Evolutionary conservation across 768 basidiomycete genomes (phyloP).

Genomic region (Russula dissimulans): DNA sequence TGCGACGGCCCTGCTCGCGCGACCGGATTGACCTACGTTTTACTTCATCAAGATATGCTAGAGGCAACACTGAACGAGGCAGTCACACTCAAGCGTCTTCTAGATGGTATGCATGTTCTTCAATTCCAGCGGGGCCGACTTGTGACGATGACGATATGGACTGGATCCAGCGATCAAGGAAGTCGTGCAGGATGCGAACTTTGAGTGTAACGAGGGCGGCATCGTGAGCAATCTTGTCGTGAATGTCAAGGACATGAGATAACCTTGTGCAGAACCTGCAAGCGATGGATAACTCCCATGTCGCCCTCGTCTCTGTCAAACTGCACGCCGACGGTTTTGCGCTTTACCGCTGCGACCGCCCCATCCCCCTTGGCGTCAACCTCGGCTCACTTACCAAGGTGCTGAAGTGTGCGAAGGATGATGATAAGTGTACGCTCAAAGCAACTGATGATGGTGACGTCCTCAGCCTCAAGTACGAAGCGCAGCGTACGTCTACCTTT

Average conservation of each 20-base stretch:
- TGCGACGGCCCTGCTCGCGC: no score
- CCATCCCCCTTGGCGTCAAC: conserved; percentile 87
- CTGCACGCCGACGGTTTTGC: conserved; percentile 74
- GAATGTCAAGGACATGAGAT: not conserved
- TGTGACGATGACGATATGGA: not conserved
- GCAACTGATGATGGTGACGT: conserved; percentile 87
- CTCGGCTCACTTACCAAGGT: conserved; percentile 87
- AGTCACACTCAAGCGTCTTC: conserved; percentile 80
- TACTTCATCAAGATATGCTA: conserved; percentile 43
- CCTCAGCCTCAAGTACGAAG: conserved; percentile 83
- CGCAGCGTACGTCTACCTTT: conserved; percentile 52
- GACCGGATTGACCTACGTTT: not conserved
- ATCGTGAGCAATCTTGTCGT: conserved; percentile 42
- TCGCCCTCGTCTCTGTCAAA: conserved; percentile 88
- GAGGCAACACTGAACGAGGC: conserved; percentile 91
- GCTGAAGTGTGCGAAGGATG: conserved; percentile 93
- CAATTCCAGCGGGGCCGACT: not conserved
- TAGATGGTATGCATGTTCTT: conserved; percentile 62
- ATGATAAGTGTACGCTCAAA: conserved; percentile 85
- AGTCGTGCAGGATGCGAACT: conserved; percentile 94
- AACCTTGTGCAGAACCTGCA: conserved; percentile 54
- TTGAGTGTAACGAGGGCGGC: conserved; percentile 93
- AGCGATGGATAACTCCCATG: conserved; percentile 99
- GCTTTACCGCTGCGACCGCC: conserved; percentile 87
- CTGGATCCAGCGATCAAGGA: conserved; percentile 79